These are phyloP conservation scores for Trichoderma asperellum DNA, from an alignment of 2,329 filamentous ascomycete genomes.

Conservation along the genomic window DNA sequence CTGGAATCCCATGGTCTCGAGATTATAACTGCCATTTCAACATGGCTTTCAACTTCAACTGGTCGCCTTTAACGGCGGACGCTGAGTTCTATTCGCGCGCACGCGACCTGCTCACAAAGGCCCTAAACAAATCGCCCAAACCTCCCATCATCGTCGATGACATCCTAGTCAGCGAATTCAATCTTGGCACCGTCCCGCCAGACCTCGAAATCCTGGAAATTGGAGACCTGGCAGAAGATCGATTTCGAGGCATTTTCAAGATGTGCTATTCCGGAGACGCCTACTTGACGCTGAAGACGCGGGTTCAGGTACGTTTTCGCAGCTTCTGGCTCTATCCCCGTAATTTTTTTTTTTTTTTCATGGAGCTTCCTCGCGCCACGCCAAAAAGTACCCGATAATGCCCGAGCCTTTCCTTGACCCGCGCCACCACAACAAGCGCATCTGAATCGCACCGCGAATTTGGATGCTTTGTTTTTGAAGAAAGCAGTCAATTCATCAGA, in stretches of 20 bases:
- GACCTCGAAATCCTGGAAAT: conserved; percentile 97
- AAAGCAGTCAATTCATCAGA: background rate
- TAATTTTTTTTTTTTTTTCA: conserved; percentile 9
- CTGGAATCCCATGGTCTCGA: conserved; percentile 41
- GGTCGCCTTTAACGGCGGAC: conserved; percentile 97
- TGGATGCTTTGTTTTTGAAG: conserved; percentile 11
- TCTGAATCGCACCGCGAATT: background rate
- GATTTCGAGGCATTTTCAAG: conserved; percentile 98
- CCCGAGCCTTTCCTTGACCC: conserved; percentile 28
- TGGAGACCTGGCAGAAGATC: conserved; percentile 93
- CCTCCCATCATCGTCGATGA: conserved; percentile 99
- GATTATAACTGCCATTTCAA: conserved; percentile 52
- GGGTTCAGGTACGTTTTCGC: conserved; percentile 74
- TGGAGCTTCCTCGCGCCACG: conserved; percentile 27
- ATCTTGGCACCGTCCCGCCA: conserved; percentile 90
- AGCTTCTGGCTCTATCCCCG: conserved; percentile 26
- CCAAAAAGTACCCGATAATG: conserved; percentile 30
- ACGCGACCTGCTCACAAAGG: conserved; percentile 90
- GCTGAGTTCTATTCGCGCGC: conserved; percentile 87
- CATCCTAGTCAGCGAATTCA: conserved; percentile 96
- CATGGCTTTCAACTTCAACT: conserved; percentile 99
- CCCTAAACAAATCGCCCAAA: conserved; percentile 96
- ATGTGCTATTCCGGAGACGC: conserved; percentile 98
- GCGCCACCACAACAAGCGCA: conserved; percentile 20
- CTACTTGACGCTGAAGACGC: conserved; percentile 90